Evolutionary conservation across 345 rosid genomes (phyloP).

Genomic region (Rubroshorea leprosula): DNA sequence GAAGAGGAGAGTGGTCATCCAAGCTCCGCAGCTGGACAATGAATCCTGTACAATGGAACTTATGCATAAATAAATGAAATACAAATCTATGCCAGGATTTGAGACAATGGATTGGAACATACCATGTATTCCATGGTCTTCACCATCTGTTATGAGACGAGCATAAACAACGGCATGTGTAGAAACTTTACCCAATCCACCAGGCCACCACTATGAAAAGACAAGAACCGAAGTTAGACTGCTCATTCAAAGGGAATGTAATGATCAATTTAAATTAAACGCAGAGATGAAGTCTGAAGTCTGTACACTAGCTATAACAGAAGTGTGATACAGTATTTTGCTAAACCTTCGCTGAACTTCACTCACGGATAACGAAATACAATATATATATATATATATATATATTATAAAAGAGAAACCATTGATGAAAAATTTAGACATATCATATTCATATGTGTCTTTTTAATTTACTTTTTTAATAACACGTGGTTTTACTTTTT

Average conservation of each 20-base stretch:
- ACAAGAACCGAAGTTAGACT: constrained; percentile 9
- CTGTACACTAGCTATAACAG: not conserved
- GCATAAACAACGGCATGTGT: constrained; percentile 96
- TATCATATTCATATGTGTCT: too few relatives aligned
- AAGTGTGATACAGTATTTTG: too few relatives aligned
- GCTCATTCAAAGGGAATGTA: constrained; percentile 2
- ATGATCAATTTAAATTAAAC: constrained; percentile 4
- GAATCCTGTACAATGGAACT: constrained; percentile 56
- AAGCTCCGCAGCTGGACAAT: constrained; percentile 90
- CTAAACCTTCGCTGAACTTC: too few relatives aligned
- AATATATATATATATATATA: too few relatives aligned
- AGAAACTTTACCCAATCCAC: constrained; percentile 87
- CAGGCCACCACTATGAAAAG: constrained; percentile 94
- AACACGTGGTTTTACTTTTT: too few relatives aligned
- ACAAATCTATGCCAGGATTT: not conserved
- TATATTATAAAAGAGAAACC: too few relatives aligned
- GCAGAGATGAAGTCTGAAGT: not conserved
- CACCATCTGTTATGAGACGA: constrained; percentile 67
- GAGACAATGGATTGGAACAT: constrained; percentile 14
- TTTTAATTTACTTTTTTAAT: too few relatives aligned
- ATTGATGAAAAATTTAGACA: too few relatives aligned
- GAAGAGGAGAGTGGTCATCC: constrained; percentile 96
- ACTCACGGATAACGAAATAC: too few relatives aligned
- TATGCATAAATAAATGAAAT: constrained; percentile 15
- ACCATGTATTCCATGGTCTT: constrained; percentile 93